Conservation (phyloP, 1,139 yeast species). For the Wickerhamomyces sp. region DNA sequence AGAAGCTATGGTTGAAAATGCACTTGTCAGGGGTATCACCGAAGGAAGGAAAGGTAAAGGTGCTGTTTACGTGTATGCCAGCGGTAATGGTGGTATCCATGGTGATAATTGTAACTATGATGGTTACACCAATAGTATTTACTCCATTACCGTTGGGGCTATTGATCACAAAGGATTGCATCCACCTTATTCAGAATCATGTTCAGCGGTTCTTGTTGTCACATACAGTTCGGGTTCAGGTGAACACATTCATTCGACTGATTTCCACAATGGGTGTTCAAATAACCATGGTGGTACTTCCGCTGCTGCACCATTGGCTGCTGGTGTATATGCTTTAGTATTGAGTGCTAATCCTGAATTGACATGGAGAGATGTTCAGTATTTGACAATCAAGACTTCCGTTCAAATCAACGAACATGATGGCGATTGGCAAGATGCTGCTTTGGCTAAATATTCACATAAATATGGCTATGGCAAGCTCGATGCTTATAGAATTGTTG, state of each 20-base stretch:
- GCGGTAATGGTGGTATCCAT: slow-evolving; percentile 84
- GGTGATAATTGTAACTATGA: slow-evolving; percentile 95
- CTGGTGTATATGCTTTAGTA: slow-evolving; percentile 84
- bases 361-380: slow-evolving; percentile 96
- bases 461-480: slow-evolving; percentile 90
- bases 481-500: slow-evolving; percentile 76
- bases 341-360: slow-evolving; percentile 77
- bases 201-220: slow-evolving; percentile 95
- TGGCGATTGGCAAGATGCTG: slow-evolving; percentile 31
- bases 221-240: slow-evolving; percentile 91
- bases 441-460: slow-evolving; percentile 56
- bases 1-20: slow-evolving; percentile 67
- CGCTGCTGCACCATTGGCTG: slow-evolving; percentile 98
- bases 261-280: slow-evolving; percentile 68
- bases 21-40: slow-evolving; percentile 78
- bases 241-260: slow-evolving; percentile 89
- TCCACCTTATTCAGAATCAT: slow-evolving; percentile 86
- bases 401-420: slow-evolving; percentile 60
- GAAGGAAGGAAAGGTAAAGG: slow-evolving; percentile 84
- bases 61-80: slow-evolving; percentile 88
- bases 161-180: slow-evolving; percentile 81
- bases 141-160: slow-evolving; percentile 93
- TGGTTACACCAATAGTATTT: slow-evolving; percentile 95
- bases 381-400: slow-evolving; percentile 69
- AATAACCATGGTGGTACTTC: slow-evolving; percentile 91